Evolutionary conservation across 78 protist genomes (phyloP).

Genomic region (Dictyostelium firmibasis): DNA sequence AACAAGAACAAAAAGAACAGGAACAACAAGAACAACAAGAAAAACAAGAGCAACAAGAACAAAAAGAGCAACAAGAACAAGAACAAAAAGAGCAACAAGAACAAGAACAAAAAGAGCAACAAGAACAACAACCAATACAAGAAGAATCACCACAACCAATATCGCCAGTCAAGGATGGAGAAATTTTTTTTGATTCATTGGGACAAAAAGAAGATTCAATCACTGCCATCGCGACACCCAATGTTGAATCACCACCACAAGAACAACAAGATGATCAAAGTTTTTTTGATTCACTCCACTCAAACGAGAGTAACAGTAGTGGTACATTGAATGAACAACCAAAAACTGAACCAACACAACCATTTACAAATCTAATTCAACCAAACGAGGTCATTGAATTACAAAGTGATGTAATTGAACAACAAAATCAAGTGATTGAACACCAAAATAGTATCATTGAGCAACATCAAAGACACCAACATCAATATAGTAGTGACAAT

Average conservation of each 20-base stretch:
- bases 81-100: background rate
- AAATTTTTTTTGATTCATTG: slow-evolving; percentile 41
- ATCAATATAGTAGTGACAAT: background rate
- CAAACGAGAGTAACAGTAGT: background rate
- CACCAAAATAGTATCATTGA: background rate
- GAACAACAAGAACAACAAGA: background rate
- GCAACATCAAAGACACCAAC: slow-evolving; percentile 13
- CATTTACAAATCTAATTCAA: background rate
- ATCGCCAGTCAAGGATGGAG: background rate
- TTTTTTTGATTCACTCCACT: background rate
- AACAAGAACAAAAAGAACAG: background rate
- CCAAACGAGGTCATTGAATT: background rate
- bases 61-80: background rate
- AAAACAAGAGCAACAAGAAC: background rate
- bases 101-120: background rate
- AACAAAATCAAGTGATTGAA: background rate
- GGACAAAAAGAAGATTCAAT: background rate
- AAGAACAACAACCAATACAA: background rate
- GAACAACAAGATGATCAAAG: background rate
- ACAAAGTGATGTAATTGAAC: slow-evolving; percentile 7
- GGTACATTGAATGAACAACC: background rate
- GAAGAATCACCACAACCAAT: background rate
- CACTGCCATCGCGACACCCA: background rate
- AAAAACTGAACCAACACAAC: background rate
- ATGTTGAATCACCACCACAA: background rate